Evolutionary conservation across 1,284 basidiomycete genomes (phyloP).

Genomic region (Sporisorium exsertum): DNA sequence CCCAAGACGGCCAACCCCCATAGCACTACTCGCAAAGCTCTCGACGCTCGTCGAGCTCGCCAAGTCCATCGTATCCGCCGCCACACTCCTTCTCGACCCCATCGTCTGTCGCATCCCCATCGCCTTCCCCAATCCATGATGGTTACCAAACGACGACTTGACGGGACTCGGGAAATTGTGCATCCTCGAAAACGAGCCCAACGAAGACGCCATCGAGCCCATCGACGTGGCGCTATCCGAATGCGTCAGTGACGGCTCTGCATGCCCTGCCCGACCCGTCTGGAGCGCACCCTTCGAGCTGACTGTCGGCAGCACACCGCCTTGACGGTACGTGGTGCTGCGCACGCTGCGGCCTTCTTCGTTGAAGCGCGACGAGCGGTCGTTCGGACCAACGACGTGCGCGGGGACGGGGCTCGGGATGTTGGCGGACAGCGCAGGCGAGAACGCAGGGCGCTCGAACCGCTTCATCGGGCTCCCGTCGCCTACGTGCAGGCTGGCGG

Average conservation of each 20-base stretch:
- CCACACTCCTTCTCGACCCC: slow-evolving; percentile 14
- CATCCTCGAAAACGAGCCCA: slow-evolving; percentile 42
- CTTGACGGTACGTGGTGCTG: slow-evolving; percentile 37
- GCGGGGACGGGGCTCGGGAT: slow-evolving; percentile 35
- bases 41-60: slow-evolving; percentile 19
- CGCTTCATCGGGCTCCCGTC: slow-evolving; percentile 45
- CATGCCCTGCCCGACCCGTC: slow-evolving; percentile 29
- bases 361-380: slow-evolving; percentile 37
- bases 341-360: slow-evolving; percentile 42
- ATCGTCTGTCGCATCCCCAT: slow-evolving; percentile 26
- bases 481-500: slow-evolving; percentile 31
- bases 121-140: slow-evolving; percentile 24
- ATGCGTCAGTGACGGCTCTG: slow-evolving; percentile 26
- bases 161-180: slow-evolving; percentile 36
- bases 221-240: slow-evolving; percentile 41
- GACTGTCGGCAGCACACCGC: slow-evolving; percentile 46
- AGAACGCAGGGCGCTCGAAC: slow-evolving; percentile 40
- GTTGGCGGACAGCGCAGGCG: slow-evolving; percentile 47
- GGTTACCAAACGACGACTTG: slow-evolving; percentile 16
- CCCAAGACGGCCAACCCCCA: slow-evolving; percentile 21
- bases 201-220: slow-evolving; percentile 36
- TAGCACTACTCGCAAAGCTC: slow-evolving; percentile 26
- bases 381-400: slow-evolving; percentile 20
- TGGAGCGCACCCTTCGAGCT: slow-evolving; percentile 49
- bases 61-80: slow-evolving; percentile 12